These are phyloP conservation scores for Abrus precatorius DNA, from an alignment of 306 rosid species.

Conservation along the genomic window DNA sequence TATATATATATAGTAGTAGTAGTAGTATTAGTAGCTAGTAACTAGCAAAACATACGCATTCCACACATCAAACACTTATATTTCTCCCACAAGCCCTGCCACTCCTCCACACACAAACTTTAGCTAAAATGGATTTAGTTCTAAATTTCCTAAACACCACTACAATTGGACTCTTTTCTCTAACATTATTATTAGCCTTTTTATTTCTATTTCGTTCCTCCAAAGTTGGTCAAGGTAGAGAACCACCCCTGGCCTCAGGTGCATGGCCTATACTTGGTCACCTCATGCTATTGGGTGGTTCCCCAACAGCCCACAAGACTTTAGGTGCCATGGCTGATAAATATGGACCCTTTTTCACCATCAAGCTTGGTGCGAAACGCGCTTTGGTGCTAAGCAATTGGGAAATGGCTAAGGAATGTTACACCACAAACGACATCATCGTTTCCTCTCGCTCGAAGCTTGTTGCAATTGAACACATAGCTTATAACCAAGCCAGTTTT, in stretches of 20 bases:
- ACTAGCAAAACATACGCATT: no score
- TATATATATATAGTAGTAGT: no score
- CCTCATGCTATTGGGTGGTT: constrained; percentile 33
- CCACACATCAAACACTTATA: no score
- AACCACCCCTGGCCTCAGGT: constrained; percentile 45
- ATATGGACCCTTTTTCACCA: constrained; percentile 49
- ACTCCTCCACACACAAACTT: no score
- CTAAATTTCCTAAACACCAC: no score
- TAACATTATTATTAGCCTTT: neutral
- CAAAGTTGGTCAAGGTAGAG: constrained; percentile 3
- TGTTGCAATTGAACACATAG: constrained; percentile 31
- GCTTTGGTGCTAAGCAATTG: constrained; percentile 42
- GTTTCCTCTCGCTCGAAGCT: constrained; percentile 42
- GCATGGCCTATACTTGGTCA: constrained; percentile 57
- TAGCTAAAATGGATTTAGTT: no score
- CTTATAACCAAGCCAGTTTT: constrained; percentile 42
- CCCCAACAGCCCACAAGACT: constrained; percentile 24
- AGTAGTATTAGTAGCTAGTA: no score
- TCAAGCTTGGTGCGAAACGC: constrained; percentile 29
- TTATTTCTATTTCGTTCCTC: neutral
- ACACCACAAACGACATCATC: constrained; percentile 38
- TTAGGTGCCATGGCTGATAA: constrained; percentile 51
- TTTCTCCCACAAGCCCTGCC: no score
- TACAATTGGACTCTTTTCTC: no score
- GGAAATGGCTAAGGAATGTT: constrained; percentile 50